phyloP scores from a whole-genome alignment of 805 yeast species.

The Myxozyma kluyveri region DNA sequence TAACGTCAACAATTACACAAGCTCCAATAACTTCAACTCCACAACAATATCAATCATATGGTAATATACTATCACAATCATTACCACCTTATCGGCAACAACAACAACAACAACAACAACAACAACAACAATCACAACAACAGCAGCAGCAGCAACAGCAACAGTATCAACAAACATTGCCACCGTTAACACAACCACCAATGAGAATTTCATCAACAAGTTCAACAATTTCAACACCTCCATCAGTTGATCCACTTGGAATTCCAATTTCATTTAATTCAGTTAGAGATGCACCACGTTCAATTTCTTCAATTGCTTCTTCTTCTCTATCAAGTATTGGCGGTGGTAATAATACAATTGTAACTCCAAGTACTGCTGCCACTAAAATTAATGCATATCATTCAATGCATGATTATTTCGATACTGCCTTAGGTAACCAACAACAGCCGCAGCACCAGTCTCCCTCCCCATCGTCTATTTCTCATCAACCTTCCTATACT shows the following conservation, averaged over 20 bases:
- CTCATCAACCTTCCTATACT: neutral
- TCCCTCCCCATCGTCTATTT: neutral
- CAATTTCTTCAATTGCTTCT: slow-evolving; percentile 25
- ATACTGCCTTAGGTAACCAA: slow-evolving; percentile 3
- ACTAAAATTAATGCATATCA: slow-evolving; percentile 11
- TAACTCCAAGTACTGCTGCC: slow-evolving; percentile 20
- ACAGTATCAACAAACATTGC: slow-evolving; percentile 28
- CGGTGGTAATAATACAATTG: slow-evolving; percentile 20
- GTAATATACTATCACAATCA: slow-evolving; percentile 17
- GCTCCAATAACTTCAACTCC: neutral
- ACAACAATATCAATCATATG: neutral
- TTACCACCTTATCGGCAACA: slow-evolving; percentile 14
- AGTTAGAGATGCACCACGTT: slow-evolving; percentile 31
- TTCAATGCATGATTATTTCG: slow-evolving; percentile 25
- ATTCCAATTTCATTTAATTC: slow-evolving; percentile 18
- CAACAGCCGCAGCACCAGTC: slow-evolving; percentile 6
- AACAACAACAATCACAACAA: slow-evolving; percentile 12
- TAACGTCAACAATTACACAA: neutral
- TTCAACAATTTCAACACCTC: slow-evolving; percentile 1
- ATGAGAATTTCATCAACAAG: neutral
- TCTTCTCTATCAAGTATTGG: slow-evolving; percentile 27
- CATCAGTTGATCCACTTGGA: neutral
- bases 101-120: slow-evolving; percentile 6
- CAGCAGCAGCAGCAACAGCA: slow-evolving; percentile 16
- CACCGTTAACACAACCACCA: slow-evolving; percentile 20